These are phyloP conservation scores for Deuterostichococcus epilithicus DNA, from an alignment of 139 green algal species.

Conservation along the genomic window DNA sequence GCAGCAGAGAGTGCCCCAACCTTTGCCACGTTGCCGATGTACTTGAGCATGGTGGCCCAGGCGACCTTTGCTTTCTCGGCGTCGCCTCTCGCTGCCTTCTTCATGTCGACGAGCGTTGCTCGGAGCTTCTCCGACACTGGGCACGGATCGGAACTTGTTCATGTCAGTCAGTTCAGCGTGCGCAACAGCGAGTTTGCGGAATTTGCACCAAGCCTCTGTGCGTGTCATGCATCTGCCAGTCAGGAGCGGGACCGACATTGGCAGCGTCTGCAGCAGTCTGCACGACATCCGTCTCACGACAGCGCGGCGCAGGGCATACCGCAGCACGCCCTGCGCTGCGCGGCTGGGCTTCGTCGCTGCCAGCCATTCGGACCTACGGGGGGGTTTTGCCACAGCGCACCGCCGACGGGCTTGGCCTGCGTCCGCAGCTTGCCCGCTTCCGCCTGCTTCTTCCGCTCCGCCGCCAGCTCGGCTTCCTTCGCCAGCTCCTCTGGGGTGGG, in stretches of 20 bases:
- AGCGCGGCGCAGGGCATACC: no score
- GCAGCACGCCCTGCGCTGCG: no score
- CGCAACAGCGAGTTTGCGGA: no score
- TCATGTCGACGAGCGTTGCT: slow-evolving; percentile 73
- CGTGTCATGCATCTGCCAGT: no score
- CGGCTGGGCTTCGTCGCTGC: no score
- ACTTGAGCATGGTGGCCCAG: slow-evolving; percentile 71
- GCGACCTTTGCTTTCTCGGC: slow-evolving; percentile 65
- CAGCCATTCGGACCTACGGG: no score
- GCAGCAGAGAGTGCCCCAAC: neutral
- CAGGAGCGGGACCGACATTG: no score
- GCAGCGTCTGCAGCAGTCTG: no score
- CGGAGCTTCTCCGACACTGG: slow-evolving; percentile 59
- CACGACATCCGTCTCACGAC: no score
- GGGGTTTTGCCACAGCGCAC: slow-evolving; percentile 5
- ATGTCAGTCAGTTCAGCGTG: no score
- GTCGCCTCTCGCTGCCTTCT: slow-evolving; percentile 58
- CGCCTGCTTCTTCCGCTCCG: slow-evolving; percentile 29
- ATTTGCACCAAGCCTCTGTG: no score
- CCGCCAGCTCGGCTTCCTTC: slow-evolving; percentile 32
- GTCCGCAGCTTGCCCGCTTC: slow-evolving; percentile 28
- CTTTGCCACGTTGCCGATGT: slow-evolving; percentile 79
- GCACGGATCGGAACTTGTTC: neutral
- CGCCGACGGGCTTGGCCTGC: slow-evolving; percentile 63
- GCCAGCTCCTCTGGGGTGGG: slow-evolving; percentile 85